A percentile compares a stretch with the other conserved stretches of the same genome.
These are phyloP conservation scores for Thermoascus crustaceus DNA, from an alignment of 2,329 filamentous ascomycete genomes.

Conservation along the genomic window DNA sequence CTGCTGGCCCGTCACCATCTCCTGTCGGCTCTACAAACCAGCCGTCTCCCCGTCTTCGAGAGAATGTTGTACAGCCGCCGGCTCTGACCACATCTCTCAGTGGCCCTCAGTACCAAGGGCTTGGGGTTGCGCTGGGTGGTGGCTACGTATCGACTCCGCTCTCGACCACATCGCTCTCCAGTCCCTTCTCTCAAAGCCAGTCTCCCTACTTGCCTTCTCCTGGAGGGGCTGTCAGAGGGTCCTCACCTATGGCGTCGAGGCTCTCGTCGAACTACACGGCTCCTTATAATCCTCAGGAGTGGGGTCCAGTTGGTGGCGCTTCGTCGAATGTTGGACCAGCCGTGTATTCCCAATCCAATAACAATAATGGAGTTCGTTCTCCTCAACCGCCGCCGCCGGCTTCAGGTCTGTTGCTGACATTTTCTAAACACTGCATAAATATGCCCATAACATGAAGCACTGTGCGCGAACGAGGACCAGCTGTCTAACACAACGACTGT, in stretches of 20 bases:
- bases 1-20: conserved; percentile 24
- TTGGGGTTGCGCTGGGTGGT: conserved; percentile 19
- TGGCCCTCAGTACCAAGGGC: conserved; percentile 29
- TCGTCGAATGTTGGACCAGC: conserved; percentile 18
- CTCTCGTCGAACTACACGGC: conserved; percentile 32
- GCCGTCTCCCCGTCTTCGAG: conserved; percentile 32
- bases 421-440: background rate
- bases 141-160: conserved; percentile 30
- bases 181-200: conserved; percentile 33
- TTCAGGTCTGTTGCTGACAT: conserved; percentile 21
- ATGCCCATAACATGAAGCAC: background rate
- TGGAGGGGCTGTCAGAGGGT: conserved; percentile 25
- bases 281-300: conserved; percentile 43
- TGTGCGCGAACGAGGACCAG: background rate
- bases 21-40: conserved; percentile 23
- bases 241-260: conserved; percentile 38
- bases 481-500: conserved; percentile 8
- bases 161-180: conserved; percentile 37
- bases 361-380: conserved; percentile 20
- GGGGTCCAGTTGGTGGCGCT: conserved; percentile 32
- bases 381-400: conserved; percentile 20
- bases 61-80: conserved; percentile 35
- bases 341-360: conserved; percentile 20
- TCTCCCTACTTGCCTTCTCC: conserved; percentile 33
- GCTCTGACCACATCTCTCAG: conserved; percentile 34